Percentiles rank a stretch among this genome's conserved stretches.
These are phyloP conservation scores for Umbelopsis sp. DNA, from an alignment of 192 early-diverging fungal genomes.

Conservation along the genomic window DNA sequence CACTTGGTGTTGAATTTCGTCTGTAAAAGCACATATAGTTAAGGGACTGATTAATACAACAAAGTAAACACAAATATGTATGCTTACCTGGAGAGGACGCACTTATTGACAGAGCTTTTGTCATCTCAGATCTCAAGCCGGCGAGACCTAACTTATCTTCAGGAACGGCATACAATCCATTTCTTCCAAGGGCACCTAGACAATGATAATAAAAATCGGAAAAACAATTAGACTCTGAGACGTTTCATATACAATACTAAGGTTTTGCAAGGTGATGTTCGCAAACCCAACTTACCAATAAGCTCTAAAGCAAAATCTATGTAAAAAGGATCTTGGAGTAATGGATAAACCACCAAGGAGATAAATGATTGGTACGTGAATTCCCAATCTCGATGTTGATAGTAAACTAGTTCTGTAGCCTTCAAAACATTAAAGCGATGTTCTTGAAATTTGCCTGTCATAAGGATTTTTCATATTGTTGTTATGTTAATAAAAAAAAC, in stretches of 20 bases:
- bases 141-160: conserved; percentile 3
- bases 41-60: background rate
- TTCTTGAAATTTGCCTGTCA: background rate
- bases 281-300: background rate
- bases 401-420: conserved; percentile 10
- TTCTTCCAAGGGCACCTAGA: background rate
- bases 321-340: background rate
- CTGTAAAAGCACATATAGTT: background rate
- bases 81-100: background rate
- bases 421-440: conserved; percentile 3
- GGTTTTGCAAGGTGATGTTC: background rate
- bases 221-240: too few relatives aligned
- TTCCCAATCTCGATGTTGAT: conserved; percentile 5
- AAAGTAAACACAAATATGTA: too few relatives aligned
- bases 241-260: too few relatives aligned
- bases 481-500: too few relatives aligned
- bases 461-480: background rate
- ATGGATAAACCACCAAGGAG: background rate
- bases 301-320: conserved; percentile 12
- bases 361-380: conserved; percentile 2
- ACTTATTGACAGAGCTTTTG: background rate
- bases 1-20: background rate
- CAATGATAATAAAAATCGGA: background rate
- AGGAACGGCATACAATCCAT: background rate
- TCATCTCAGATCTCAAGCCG: conserved; percentile 10